Percentiles rank a stretch among this genome's conserved stretches.
phyloP scores from a whole-genome alignment of 805 yeast species.

The Nematodospora valgi region DNA sequence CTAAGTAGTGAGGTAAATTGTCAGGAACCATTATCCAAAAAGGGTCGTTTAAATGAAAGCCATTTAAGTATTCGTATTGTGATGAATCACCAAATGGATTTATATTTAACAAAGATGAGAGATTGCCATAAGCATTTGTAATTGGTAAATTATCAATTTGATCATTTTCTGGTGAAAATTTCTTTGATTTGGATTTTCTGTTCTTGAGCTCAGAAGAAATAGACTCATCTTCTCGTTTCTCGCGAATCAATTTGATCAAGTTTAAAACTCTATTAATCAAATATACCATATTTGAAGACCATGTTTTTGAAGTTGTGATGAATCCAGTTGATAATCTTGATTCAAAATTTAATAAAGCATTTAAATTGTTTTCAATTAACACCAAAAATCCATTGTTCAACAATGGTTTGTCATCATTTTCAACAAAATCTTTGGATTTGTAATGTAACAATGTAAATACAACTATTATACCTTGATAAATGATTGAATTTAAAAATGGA shows the following conservation, averaged over 20 bases:
- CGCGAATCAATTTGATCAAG: slow-evolving; percentile 23
- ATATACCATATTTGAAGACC: slow-evolving; percentile 34
- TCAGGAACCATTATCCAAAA: slow-evolving; percentile 51
- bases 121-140: slow-evolving; percentile 6
- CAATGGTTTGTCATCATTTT: slow-evolving; percentile 5
- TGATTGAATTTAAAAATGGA: slow-evolving; percentile 47
- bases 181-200: background rate
- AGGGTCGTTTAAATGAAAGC: slow-evolving; percentile 46
- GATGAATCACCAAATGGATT: slow-evolving; percentile 9
- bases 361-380: slow-evolving; percentile 21
- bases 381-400: slow-evolving; percentile 17
- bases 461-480: slow-evolving; percentile 51
- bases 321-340: slow-evolving; percentile 17
- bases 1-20: slow-evolving; percentile 36
- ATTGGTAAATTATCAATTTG: slow-evolving; percentile 4
- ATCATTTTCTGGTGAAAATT: slow-evolving; percentile 1
- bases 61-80: slow-evolving; percentile 32
- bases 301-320: slow-evolving; percentile 19
- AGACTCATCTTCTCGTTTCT: slow-evolving; percentile 13
- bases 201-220: slow-evolving; percentile 3
- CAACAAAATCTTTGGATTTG: slow-evolving; percentile 23
- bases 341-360: slow-evolving; percentile 21
- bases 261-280: slow-evolving; percentile 28
- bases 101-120: slow-evolving; percentile 6
- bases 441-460: slow-evolving; percentile 46